Evolutionary conservation across 164 flowering plant species (phyloP), one percentile per base, ranked within the genome.

Genomic region (Vitis cinerea): DNA sequence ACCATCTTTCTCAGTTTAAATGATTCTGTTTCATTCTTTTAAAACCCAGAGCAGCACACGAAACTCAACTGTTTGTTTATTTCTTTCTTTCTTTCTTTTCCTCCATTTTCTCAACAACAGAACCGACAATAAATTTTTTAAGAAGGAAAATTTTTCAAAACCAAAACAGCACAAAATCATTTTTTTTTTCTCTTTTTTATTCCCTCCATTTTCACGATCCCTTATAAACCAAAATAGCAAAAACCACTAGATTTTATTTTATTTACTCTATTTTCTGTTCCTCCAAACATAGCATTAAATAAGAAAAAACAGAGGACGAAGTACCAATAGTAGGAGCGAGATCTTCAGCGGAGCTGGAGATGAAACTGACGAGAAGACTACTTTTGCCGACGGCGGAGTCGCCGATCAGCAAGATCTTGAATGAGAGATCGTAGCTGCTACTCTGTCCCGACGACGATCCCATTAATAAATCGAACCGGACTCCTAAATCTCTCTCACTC

Each of bases 361-460:
- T 86, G 85, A 87, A 89, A 72, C 81, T 84, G 66, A 81, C 79
- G 16, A 89, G 83, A 15, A 89, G 80, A 71, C 93, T 84, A 59
- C 88, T 89, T 74, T 89, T 89, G 23, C 93, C 91, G 48, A 89
- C 93, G 8, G 87, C 91, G 0, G 88, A 81, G 60, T 87, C 93
- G 4, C 93, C 93, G 67, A 87, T 78, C 75, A 89, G 50, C 82
- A 87, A 72, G 82, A 89, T 80, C 87, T 89, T 89, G 76, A 87
- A 87, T 0, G 88, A 86, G 64, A 76, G 82, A 86, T 89, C 90
- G 55, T 76, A 83, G 67, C 72, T 71, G 47, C 66, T 72, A 53
- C 78, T 60, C 66, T 78, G 78, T 16, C 76, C 83, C 9, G 85
- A 69, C 17, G 84, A 76, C 8, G 88, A 81, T 65, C 85, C 86